Conservation (phyloP, 1,139 yeast genomes). For the Hyphopichia buzzinii region DNA sequence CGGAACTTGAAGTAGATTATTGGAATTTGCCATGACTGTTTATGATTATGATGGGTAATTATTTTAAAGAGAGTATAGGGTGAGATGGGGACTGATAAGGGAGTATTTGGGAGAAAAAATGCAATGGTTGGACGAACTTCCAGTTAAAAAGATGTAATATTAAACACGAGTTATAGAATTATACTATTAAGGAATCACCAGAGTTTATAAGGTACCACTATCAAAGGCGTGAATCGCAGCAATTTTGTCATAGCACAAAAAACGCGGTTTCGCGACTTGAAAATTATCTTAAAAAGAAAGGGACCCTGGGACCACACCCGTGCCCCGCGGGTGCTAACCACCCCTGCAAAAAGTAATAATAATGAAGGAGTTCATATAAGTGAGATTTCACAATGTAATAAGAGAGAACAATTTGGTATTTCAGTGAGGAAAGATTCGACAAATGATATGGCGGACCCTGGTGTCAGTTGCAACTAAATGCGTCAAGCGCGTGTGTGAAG, state of each 20-base stretch:
- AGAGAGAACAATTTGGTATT: no score
- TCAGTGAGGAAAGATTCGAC: no score
- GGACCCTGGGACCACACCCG: not conserved
- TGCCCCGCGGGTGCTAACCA: not conserved
- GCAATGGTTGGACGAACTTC: no score
- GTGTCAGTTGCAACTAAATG: no score
- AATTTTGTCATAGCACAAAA: not conserved
- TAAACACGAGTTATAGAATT: not conserved
- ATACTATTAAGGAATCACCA: not conserved
- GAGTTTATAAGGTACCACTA: not conserved
- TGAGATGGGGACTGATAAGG: not conserved
- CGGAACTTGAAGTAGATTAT: conserved; percentile 9
- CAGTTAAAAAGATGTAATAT: not conserved
- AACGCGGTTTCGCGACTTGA: not conserved
- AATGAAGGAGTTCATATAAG: not conserved
- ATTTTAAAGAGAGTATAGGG: not conserved
- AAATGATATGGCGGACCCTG: no score
- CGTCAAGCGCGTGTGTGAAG: no score
- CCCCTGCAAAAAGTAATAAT: not conserved
- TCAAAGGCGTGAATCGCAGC: not conserved
- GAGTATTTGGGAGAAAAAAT: no score
- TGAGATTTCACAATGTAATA: no score
- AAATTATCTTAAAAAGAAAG: not conserved
- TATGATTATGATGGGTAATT: not conserved
- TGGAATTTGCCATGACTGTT: not conserved